phyloP scores from a whole-genome alignment of 164 flowering plant species.

The Umbellularia californica region DNA sequence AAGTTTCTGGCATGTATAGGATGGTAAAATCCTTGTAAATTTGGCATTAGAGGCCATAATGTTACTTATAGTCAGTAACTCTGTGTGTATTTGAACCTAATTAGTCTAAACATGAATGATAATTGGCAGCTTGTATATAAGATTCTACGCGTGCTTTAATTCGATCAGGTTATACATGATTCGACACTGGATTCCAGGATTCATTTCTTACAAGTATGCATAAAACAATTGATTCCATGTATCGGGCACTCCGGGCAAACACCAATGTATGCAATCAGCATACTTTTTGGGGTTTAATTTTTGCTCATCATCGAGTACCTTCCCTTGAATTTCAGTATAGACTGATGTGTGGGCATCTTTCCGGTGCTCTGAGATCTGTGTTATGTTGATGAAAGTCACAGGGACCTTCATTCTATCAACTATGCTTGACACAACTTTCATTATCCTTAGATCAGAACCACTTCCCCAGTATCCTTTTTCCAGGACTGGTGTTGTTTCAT shows the following conservation, averaged over 20 bases:
- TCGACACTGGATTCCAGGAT: not conserved
- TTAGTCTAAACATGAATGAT: not conserved
- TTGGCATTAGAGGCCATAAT: not conserved
- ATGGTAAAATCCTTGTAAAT: not conserved
- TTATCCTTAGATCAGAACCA: conserved; percentile 66
- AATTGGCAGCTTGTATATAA: not conserved
- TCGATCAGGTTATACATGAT: not conserved
- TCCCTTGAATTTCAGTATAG: conserved; percentile 69
- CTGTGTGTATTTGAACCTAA: not conserved
- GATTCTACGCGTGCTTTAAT: not conserved
- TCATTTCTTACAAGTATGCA: conserved; percentile 12
- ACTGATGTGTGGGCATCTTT: conserved; percentile 80
- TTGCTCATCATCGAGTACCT: conserved; percentile 60
- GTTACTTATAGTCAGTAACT: not conserved
- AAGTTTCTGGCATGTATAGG: not conserved
- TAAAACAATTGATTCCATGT: conserved; percentile 63
- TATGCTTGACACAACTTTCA: conserved; percentile 49
- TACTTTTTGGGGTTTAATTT: conserved; percentile 57
- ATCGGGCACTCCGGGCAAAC: conserved; percentile 90
- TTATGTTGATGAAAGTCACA: conserved; percentile 66
- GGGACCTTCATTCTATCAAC: conserved; percentile 68
- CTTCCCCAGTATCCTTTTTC: conserved; percentile 67
- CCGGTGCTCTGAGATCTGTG: conserved; percentile 80
- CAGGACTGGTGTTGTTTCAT: conserved; percentile 72
- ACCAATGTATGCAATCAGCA: conserved; percentile 97